Conservation (phyloP, 1,284 basidiomycete genomes). For the Ceratobasidium sp. region DNA sequence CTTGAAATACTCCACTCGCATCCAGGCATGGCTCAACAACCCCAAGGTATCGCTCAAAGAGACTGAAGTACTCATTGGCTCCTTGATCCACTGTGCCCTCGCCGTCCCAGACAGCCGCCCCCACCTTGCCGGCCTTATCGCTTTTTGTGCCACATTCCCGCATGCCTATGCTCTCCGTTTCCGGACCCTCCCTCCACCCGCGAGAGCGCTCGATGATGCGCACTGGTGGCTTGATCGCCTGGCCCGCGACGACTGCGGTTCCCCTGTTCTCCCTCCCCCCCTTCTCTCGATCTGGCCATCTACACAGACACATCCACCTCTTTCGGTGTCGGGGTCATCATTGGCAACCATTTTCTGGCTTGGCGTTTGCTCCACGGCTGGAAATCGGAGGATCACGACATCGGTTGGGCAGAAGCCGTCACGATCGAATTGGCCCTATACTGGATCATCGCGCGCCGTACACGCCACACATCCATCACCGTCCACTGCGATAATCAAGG, state of each 20-base stretch:
- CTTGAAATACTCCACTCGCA: constrained; percentile 17
- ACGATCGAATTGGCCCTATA: constrained; percentile 57
- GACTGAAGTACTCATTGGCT: constrained; percentile 14
- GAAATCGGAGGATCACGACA: constrained; percentile 55
- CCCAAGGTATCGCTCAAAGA: neutral
- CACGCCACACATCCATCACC: constrained; percentile 49
- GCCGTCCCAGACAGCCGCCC: constrained; percentile 12
- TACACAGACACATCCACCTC: constrained; percentile 59
- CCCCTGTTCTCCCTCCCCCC: neutral
- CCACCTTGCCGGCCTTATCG: neutral
- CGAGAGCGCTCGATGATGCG: neutral
- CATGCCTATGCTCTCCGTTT: neutral
- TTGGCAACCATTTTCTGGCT: constrained; percentile 54
- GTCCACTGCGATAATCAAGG: constrained; percentile 57
- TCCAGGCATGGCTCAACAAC: neutral
- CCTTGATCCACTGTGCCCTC: constrained; percentile 34
- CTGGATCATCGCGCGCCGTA: constrained; percentile 23
- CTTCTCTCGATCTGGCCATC: constrained; percentile 49
- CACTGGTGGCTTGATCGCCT: constrained; percentile 25
- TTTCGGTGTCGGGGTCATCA: constrained; percentile 59
- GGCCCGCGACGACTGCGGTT: neutral
- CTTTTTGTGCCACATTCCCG: constrained; percentile 17
- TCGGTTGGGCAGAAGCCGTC: constrained; percentile 62
- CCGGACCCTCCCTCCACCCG: neutral
- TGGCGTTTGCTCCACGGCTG: constrained; percentile 56